phyloP scores from a whole-genome alignment of 2,329 filamentous ascomycete species.

The Talaromyces sp. region DNA sequence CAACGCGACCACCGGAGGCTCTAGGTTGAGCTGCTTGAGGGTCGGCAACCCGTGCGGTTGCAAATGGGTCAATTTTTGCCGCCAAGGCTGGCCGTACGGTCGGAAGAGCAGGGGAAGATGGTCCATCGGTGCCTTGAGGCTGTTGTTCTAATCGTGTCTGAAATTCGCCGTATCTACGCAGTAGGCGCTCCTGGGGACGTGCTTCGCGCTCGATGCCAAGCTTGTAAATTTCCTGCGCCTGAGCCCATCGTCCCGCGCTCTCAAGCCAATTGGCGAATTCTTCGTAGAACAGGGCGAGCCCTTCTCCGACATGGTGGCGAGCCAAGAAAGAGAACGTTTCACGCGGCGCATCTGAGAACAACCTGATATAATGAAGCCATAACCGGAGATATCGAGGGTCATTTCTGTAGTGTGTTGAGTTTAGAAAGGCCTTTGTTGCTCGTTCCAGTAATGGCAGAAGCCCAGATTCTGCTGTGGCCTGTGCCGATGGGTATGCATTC shows the following conservation, averaged over 20 bases:
- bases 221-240: slow-evolving; percentile 91
- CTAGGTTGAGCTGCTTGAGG: slow-evolving; percentile 62
- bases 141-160: slow-evolving; percentile 71
- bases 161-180: slow-evolving; percentile 91
- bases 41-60: slow-evolving; percentile 53
- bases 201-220: slow-evolving; percentile 87
- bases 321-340: slow-evolving; percentile 91
- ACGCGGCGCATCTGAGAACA: slow-evolving; percentile 89
- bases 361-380: slow-evolving; percentile 89
- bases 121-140: slow-evolving; percentile 60
- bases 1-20: slow-evolving; percentile 45
- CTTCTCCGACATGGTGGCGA: slow-evolving; percentile 81
- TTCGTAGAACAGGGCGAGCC: slow-evolving; percentile 89
- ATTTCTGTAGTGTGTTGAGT: slow-evolving; percentile 85
- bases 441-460: slow-evolving; percentile 85
- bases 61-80: slow-evolving; percentile 81
- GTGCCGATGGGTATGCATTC: slow-evolving; percentile 88
- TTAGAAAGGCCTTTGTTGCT: slow-evolving; percentile 84
- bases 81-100: slow-evolving; percentile 77
- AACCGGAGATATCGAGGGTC: slow-evolving; percentile 89
- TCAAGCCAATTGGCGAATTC: slow-evolving; percentile 95
- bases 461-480: slow-evolving; percentile 87
- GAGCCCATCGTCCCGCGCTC: slow-evolving; percentile 73
- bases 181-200: slow-evolving; percentile 71
- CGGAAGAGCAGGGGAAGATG: slow-evolving; percentile 82